Conservation (phyloP, 306 rosid species). For the Neltuma alba region DNA sequence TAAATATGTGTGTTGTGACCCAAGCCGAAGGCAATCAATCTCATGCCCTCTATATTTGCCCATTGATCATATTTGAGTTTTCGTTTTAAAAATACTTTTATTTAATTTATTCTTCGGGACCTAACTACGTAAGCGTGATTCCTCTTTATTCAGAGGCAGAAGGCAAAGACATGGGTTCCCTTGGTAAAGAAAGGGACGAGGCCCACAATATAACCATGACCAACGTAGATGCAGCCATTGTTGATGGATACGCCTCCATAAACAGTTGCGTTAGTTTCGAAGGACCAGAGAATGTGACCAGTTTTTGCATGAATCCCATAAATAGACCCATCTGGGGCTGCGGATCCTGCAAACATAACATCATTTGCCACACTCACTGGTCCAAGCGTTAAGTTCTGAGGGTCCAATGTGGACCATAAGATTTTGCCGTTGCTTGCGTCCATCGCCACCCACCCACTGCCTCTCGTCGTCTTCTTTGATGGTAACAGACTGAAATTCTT, state of each 20-base stretch:
- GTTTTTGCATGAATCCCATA: conserved; percentile 47
- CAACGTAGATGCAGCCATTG: background rate
- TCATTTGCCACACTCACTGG: conserved; percentile 64
- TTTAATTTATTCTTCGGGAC: too few species aligned
- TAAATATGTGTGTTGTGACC: too few species aligned
- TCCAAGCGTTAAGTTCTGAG: conserved; percentile 29
- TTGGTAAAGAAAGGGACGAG: too few species aligned
- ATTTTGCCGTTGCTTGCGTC: conserved; percentile 49
- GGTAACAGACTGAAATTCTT: conserved; percentile 58
- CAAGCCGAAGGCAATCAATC: too few species aligned
- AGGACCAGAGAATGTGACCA: conserved; percentile 55
- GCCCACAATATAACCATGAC: background rate
- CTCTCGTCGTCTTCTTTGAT: conserved; percentile 36
- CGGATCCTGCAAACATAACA: conserved; percentile 56
- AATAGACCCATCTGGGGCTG: conserved; percentile 42
- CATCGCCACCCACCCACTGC: conserved; percentile 72
- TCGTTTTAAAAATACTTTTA: too few species aligned
- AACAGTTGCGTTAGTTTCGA: conserved; percentile 44
- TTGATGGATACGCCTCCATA: background rate
- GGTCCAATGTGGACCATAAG: conserved; percentile 49
- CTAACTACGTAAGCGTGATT: too few species aligned
- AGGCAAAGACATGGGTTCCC: background rate
- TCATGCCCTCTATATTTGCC: too few species aligned
- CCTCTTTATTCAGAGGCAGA: conserved; percentile 5
- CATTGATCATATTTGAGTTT: too few species aligned